Percentiles rank a stretch among this genome's conserved stretches.
Conservation (phyloP, 345 rosid genomes). For the Eucalyptus cloeziana region DNA sequence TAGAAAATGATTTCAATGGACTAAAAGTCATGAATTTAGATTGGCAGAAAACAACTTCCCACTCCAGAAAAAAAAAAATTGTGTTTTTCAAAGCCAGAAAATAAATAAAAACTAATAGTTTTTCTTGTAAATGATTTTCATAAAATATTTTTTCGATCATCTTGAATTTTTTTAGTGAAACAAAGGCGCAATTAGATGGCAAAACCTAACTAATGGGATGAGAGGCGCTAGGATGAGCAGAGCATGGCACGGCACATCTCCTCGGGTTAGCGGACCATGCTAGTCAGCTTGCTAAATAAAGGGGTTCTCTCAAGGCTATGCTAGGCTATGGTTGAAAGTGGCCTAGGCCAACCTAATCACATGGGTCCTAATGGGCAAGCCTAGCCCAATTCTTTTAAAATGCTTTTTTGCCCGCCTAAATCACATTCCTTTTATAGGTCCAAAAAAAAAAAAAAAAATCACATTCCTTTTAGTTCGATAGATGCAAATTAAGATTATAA, state of each 20-base stretch:
- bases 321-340: background rate
- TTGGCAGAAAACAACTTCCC: background rate
- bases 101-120: too few species aligned
- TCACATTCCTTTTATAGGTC: background rate
- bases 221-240: fast-evolving
- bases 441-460: too few species aligned
- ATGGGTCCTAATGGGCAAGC: background rate
- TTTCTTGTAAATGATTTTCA: background rate
- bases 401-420: background rate
- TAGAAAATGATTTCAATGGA: background rate
- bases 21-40: background rate
- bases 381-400: background rate
- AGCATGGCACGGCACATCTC: fast-evolving
- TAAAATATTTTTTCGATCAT: background rate
- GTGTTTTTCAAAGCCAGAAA: background rate
- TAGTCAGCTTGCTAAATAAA: fast-evolving
- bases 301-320: background rate
- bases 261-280: fast-evolving
- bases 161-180: background rate
- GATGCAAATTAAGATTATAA: background rate
- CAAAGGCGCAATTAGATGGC: fast-evolving
- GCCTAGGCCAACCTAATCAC: fast-evolving
- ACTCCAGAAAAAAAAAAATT: fast-evolving
- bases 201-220: fast-evolving
- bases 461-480: background rate